Percentiles rank a stretch among this genome's conserved stretches.
phyloP scores from a whole-genome alignment of 495 filamentous ascomycete species.

The Staphylotrichum tortipilum region DNA sequence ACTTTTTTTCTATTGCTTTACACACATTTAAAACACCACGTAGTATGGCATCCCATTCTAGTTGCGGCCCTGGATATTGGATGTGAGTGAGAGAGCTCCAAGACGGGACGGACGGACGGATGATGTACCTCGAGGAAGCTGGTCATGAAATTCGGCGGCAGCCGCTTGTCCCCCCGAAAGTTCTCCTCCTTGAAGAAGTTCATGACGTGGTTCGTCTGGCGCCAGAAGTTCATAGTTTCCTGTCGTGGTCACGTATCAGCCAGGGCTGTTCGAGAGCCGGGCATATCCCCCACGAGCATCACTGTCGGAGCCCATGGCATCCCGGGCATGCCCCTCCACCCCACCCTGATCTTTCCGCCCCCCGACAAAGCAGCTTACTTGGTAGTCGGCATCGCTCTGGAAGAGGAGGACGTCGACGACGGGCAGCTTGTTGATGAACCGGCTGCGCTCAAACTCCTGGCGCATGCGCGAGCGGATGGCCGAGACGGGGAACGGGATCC shows the following conservation, averaged over 20 bases:
- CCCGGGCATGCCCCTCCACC: too few species aligned
- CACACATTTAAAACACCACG: conserved; percentile 23
- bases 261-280: neutral
- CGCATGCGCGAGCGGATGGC: conserved; percentile 86
- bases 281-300: neutral
- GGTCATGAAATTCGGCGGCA: conserved; percentile 81
- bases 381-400: conserved; percentile 82
- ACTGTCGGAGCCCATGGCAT: too few species aligned
- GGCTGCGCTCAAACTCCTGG: conserved; percentile 94
- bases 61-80: conserved; percentile 39
- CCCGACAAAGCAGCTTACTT: conserved; percentile 40
- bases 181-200: conserved; percentile 94
- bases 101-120: neutral
- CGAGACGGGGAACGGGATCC: conserved; percentile 77
- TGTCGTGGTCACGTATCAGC: conserved; percentile 27
- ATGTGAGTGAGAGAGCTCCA: neutral
- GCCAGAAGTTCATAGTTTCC: conserved; percentile 99
- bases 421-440: conserved; percentile 80
- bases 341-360: neutral
- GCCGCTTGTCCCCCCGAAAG: conserved; percentile 55
- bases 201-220: conserved; percentile 90
- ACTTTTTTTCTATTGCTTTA: conserved; percentile 19
- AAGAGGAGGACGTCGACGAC: conserved; percentile 83
- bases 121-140: conserved; percentile 77
- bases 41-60: conserved; percentile 24